Conservation (phyloP, 768 basidiomycete species). For the Lentinula guzmanii region DNA sequence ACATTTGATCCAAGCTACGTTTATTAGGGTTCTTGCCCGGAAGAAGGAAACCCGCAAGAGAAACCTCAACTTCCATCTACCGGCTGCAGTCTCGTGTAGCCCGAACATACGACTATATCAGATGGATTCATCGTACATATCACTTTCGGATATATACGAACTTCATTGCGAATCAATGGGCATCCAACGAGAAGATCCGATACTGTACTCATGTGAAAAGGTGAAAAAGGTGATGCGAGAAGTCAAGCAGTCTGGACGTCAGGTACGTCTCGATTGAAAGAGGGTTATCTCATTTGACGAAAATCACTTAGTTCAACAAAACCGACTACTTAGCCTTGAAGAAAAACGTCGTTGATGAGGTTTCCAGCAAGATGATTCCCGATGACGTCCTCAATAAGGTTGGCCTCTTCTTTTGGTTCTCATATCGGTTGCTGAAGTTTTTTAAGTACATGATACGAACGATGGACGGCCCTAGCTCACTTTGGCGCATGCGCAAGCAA, state of each 20-base stretch:
- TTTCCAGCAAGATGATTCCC: constrained; percentile 81
- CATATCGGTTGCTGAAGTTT: constrained; percentile 1
- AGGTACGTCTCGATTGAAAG: constrained; percentile 23
- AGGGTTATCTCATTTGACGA: neutral
- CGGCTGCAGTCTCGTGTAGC: constrained; percentile 79
- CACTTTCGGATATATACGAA: constrained; percentile 92
- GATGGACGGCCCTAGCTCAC: constrained; percentile 76
- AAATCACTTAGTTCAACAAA: constrained; percentile 44
- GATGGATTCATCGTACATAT: constrained; percentile 86
- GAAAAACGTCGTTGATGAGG: constrained; percentile 86
- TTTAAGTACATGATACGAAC: constrained; percentile 84
- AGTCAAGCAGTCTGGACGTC: constrained; percentile 42
- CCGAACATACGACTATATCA: constrained; percentile 82
- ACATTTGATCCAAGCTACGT: constrained; percentile 3
- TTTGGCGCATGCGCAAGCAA: constrained; percentile 98
- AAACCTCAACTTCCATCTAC: constrained; percentile 87
- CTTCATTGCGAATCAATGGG: constrained; percentile 72
- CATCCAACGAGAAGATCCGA: constrained; percentile 82
- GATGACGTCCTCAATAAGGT: constrained; percentile 84
- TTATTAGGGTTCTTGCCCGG: constrained; percentile 64
- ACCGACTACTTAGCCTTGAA: constrained; percentile 64
- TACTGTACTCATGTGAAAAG: constrained; percentile 82
- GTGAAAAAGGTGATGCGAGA: constrained; percentile 64
- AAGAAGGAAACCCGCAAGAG: constrained; percentile 93
- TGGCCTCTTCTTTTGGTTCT: constrained; percentile 18